These are phyloP conservation scores for Pleodorina starrii DNA, from an alignment of 139 green algal genomes.

Conservation along the genomic window DNA sequence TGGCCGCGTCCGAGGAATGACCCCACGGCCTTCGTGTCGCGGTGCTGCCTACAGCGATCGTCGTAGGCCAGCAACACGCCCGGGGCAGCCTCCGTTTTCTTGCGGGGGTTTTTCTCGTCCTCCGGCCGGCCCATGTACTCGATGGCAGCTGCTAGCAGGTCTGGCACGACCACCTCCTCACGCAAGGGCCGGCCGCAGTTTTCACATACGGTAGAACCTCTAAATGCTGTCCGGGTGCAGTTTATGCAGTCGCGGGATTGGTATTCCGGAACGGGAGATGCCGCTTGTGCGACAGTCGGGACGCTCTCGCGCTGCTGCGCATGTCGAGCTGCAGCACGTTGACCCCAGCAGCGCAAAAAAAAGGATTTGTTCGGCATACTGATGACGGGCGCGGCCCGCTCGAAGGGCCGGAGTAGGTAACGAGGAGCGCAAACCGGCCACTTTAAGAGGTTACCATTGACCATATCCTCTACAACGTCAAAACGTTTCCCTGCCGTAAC, in stretches of 20 bases:
- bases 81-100: too few species aligned
- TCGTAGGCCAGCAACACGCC: constrained; percentile 33
- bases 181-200: constrained; percentile 10
- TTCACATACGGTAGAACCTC: not conserved
- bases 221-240: not conserved
- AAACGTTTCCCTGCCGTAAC: too few species aligned
- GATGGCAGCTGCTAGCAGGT: constrained; percentile 21
- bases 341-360: not conserved
- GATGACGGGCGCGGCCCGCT: too few species aligned
- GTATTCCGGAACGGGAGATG: not conserved
- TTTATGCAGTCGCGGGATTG: constrained; percentile 1
- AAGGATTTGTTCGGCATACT: not conserved
- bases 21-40: not conserved
- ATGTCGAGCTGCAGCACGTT: not conserved
- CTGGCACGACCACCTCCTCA: not conserved
- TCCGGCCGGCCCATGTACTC: not conserved
- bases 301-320: not conserved
- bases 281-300: not conserved
- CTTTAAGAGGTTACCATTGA: too few species aligned
- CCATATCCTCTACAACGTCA: too few species aligned
- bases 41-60: constrained; percentile 19
- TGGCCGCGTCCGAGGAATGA: constrained; percentile 20
- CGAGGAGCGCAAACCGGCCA: too few species aligned
- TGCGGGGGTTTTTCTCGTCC: not conserved
- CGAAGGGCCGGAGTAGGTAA: too few species aligned